Conservation (phyloP, 768 basidiomycete species). For the Podaxis pistillaris region DNA sequence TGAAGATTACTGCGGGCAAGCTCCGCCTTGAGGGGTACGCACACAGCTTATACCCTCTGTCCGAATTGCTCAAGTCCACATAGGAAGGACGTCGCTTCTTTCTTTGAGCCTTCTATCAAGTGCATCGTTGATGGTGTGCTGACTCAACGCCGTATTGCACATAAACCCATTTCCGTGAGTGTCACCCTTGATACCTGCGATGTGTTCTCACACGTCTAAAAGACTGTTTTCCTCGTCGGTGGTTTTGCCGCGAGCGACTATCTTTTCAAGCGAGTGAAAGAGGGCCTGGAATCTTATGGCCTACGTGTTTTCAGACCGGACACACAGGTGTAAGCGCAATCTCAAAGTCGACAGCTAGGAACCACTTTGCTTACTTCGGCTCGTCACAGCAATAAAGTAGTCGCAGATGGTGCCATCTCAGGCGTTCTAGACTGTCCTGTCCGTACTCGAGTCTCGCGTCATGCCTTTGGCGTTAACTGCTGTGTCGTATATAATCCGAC, state of each 20-base stretch:
- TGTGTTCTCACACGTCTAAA: neutral
- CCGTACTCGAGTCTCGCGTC: slow-evolving; percentile 42
- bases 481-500: slow-evolving; percentile 30
- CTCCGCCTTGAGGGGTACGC: slow-evolving; percentile 37
- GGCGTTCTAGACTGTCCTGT: slow-evolving; percentile 49
- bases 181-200: neutral
- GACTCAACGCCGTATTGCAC: slow-evolving; percentile 18
- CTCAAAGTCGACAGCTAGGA: neutral
- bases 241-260: slow-evolving; percentile 60
- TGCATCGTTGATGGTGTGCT: slow-evolving; percentile 27
- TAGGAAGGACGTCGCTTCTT: slow-evolving; percentile 19
- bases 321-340: slow-evolving; percentile 46
- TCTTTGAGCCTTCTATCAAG: slow-evolving; percentile 31
- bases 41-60: too few species aligned
- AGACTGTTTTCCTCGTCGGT: slow-evolving; percentile 46
- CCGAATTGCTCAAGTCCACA: neutral
- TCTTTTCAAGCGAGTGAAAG: slow-evolving; percentile 43
- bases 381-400: slow-evolving; percentile 38
- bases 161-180: slow-evolving; percentile 25
- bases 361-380: neutral
- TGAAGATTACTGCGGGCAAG: slow-evolving; percentile 40
- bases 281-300: slow-evolving; percentile 33
- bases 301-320: slow-evolving; percentile 49
- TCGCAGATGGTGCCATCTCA: slow-evolving; percentile 48
- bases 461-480: slow-evolving; percentile 47